Evolutionary conservation across 2,329 filamentous ascomycete genomes (phyloP), one percentile per base, ranked within the genome.

Genomic region (Penicillium corylophilum): DNA sequence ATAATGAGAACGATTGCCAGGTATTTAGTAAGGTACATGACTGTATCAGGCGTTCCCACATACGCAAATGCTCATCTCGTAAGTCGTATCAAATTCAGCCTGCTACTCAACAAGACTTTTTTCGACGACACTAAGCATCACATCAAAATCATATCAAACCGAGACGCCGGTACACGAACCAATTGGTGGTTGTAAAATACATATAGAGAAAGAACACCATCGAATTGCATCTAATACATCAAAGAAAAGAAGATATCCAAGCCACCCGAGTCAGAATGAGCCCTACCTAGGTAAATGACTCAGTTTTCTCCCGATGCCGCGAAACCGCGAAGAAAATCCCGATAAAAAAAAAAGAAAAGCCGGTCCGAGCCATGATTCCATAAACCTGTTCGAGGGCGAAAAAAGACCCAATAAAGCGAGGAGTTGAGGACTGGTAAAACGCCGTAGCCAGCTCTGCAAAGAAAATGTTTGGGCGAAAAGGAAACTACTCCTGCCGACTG

Each of bases 401-500:
- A 18, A 18, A 47, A 47, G 36, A 39, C 26, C 29, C 13, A 15
- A 40, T 28, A 38, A 18, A 33, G 16, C 18, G 36, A 22, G 23
- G 53, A 40, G 15, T 29, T 33, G 15, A 38, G 24, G 16, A 44
- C 43, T 42, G 46, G 48, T 49, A 48, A 35, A 38, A 48, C 45
- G 46, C 45, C 42, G 46, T 45, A 53, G 43, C 53, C 53, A 56
- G 51, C 45, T 44, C 24, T 36, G 29, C 49, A 38, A 49, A 15
- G 26, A 52, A 41, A 47, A 50, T 38, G 35, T 20, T 16, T 18
- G 20, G 18, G n/a, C 7, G 16, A 16, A 6, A 5, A 15, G 29
- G 31, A 16, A 5, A 7, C 48, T 74, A 83, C 62, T 92, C 89
- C 54, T 88, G 88, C 56, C 89, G 82, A 59, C 88, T 86, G 60